phyloP scores from a whole-genome alignment of 345 rosid genomes.

The Iberis pinnata region DNA sequence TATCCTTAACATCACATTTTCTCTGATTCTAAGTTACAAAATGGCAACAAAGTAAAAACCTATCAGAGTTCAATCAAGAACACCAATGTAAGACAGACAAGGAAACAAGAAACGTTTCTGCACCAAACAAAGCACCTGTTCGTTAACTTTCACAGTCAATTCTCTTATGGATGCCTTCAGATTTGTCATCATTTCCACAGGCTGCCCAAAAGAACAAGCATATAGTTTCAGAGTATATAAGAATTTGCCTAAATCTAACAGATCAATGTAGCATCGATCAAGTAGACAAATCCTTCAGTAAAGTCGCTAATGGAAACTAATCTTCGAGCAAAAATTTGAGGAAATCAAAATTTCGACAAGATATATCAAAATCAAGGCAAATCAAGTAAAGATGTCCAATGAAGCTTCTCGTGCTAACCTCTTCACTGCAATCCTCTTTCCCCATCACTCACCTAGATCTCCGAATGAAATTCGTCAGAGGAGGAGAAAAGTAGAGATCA shows the following conservation, averaged over 20 bases:
- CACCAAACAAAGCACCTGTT: conserved; percentile 32
- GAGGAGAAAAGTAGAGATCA: conserved; percentile 5
- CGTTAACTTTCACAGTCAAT: conserved; percentile 27
- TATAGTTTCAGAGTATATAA: conserved; percentile 9
- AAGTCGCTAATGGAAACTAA: too few species aligned
- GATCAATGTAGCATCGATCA: background rate
- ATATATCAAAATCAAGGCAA: background rate
- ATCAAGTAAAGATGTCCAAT: background rate
- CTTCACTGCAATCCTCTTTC: conserved; percentile 17
- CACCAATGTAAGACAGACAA: background rate
- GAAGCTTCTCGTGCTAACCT: conserved; percentile 21
- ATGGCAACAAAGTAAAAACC: background rate
- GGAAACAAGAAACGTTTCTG: background rate
- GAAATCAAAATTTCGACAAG: conserved; percentile 13
- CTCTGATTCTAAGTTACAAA: conserved; percentile 37
- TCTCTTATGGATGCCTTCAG: conserved; percentile 31
- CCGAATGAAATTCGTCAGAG: background rate
- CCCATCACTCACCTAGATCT: conserved; percentile 12
- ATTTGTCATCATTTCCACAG: conserved; percentile 29
- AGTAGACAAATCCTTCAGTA: too few species aligned
- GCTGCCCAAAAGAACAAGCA: conserved; percentile 17
- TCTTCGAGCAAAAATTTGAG: background rate
- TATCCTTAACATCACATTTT: conserved; percentile 28
- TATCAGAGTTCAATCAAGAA: conserved; percentile 3
- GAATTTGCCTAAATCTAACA: conserved; percentile 4